These are phyloP conservation scores for Hypoxylon intermedium DNA, from an alignment of 495 filamentous ascomycete species.

Conservation along the genomic window DNA sequence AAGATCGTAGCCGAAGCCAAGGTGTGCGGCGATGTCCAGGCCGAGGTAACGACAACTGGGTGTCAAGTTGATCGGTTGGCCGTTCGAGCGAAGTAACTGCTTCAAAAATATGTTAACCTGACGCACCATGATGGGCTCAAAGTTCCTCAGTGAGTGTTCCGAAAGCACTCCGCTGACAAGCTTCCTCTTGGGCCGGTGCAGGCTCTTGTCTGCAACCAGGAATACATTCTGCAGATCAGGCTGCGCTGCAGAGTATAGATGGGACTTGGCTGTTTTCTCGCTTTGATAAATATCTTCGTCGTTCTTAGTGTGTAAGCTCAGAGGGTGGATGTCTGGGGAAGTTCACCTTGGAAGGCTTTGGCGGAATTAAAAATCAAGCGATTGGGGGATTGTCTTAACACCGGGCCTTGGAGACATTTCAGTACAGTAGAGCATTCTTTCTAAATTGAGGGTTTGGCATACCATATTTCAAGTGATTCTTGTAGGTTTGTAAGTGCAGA, in stretches of 20 bases:
- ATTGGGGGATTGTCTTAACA: conserved; percentile 57
- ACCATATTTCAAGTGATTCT: conserved; percentile 53
- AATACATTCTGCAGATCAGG: background rate
- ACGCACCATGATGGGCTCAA: conserved; percentile 31
- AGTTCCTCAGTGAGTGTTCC: background rate
- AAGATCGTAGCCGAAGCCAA: conserved; percentile 33
- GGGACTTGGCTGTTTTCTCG: conserved; percentile 53
- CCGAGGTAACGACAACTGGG: conserved; percentile 5
- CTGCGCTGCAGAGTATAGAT: conserved; percentile 17
- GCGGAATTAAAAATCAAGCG: conserved; percentile 52
- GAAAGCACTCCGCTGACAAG: conserved; percentile 17
- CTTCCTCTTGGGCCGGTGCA: conserved; percentile 22
- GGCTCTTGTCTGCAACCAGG: background rate
- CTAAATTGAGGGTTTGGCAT: conserved; percentile 4
- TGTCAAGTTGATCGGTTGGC: background rate
- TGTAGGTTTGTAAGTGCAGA: conserved; percentile 50
- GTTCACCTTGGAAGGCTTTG: conserved; percentile 51
- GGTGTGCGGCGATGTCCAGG: conserved; percentile 28
- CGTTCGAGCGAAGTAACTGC: background rate
- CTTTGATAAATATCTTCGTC: conserved; percentile 54
- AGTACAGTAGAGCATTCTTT: background rate
- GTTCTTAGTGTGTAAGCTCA: conserved; percentile 32
- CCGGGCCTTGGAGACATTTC: background rate
- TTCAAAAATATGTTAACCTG: conserved; percentile 34
- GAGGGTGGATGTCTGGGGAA: background rate